Conservation (phyloP, 768 basidiomycete genomes). For the Royoungia palumana region DNA sequence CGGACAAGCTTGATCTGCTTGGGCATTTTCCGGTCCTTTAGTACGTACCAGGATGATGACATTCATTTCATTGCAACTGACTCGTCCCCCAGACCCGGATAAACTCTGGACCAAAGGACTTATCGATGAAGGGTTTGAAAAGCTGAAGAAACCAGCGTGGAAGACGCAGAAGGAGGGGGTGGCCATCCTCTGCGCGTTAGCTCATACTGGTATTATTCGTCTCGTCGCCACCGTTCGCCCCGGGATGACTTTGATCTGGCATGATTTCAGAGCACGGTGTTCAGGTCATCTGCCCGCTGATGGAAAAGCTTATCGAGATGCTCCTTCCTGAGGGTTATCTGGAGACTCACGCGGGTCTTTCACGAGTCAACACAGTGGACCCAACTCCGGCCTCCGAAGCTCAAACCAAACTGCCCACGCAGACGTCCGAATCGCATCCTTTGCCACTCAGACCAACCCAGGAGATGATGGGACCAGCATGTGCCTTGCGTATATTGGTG, state of each 20-base stretch:
- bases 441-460: constrained; percentile 1
- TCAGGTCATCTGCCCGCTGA: background rate
- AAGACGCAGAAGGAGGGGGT: constrained; percentile 20
- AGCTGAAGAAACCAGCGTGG: constrained; percentile 3
- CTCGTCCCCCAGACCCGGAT: background rate
- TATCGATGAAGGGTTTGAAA: background rate
- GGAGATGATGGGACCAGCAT: constrained; percentile 20
- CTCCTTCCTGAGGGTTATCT: constrained; percentile 11
- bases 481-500: constrained; percentile 18
- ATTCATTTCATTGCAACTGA: background rate
- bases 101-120: background rate
- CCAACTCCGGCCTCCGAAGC: no score
- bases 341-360: background rate
- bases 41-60: background rate
- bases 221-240: background rate
- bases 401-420: no score
- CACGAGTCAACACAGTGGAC: no score
- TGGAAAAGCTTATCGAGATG: constrained; percentile 13
- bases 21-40: constrained; percentile 2
- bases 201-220: constrained; percentile 12
- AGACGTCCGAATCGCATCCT: background rate
- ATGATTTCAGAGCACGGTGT: constrained; percentile 12
- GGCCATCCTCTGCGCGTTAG: constrained; percentile 18
- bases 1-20: constrained; percentile 6
- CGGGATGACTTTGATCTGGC: background rate